Base-by-base conservation (phyloP, 2,329 filamentous ascomycete species). In the Xylaria sp. region DNA sequence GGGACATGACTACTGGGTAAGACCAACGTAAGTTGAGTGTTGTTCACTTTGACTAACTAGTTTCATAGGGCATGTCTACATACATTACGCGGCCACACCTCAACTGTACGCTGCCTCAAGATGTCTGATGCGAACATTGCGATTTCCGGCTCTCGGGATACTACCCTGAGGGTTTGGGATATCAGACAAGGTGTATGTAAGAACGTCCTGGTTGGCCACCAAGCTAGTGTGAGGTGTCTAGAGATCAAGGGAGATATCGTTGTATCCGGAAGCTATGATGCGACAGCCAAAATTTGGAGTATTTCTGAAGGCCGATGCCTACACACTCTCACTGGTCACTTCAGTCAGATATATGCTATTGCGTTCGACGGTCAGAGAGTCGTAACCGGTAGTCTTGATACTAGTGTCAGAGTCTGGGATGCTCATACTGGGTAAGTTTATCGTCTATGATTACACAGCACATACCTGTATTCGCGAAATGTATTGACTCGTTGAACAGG, bases 281-380 rank as follows among this genome's bases (percentile, higher is more conserved):
- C 96, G 6, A 97, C 93, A 25, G 96, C 96, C 25, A 91, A 94
- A 73, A 95, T 99, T 64, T 99, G 96, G 96, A 97, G 93, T 79
- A 98, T 99, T 59, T 97, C 93, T 1, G 93, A 97, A 80, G 96
- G 96, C 33, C 90, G 93, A 69, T 99, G 96, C 78, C 83, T 98
- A 61, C 90, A 95, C 72, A 97, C 94, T 0, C 85, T 99, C 44
- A 90, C 91, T 50, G 96, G 96, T 0, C 96, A 99, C 80, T 99
- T 97, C 81, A 98, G 95, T 77, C 96, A 99, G 77, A 99, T 99
- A 65, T 99, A 99, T 78, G 96, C 96, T 22, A 97, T 99, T 77
- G 96, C 96, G 1, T 99, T 98, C 79, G 96, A 99, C 77, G 96
- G 96, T 44, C 90, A 90, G 72, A 88, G 94, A 70, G 94, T 99